A percentile compares a stretch with the other conserved stretches of the same genome.
Conservation (phyloP, 2,329 filamentous ascomycete genomes). For the Gaeumannomyces tritici region DNA sequence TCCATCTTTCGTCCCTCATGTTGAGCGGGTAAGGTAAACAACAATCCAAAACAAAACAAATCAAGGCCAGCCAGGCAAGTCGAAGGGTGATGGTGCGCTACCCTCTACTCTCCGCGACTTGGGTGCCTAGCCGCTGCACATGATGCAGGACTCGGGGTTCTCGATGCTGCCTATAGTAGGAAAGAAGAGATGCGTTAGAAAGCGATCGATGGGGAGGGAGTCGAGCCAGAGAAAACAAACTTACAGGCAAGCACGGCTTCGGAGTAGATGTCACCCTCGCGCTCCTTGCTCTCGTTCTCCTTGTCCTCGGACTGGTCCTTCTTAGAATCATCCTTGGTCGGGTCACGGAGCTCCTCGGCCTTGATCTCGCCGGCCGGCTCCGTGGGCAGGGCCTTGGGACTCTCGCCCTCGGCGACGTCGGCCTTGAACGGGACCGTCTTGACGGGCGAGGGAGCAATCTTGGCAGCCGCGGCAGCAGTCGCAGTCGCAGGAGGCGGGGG, state of each 20-base stretch:
- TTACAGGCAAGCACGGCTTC: slow-evolving; percentile 83
- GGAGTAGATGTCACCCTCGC: slow-evolving; percentile 90
- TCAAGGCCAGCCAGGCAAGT: background rate
- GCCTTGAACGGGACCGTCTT: slow-evolving; percentile 65
- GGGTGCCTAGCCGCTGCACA: slow-evolving; percentile 84
- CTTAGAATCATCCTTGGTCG: slow-evolving; percentile 34
- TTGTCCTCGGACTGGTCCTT: slow-evolving; percentile 64
- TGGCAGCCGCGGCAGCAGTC: slow-evolving; percentile 25
- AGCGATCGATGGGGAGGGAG: background rate
- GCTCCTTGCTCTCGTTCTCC: slow-evolving; percentile 59
- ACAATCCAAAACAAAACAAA: background rate
- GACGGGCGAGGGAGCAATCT: slow-evolving; percentile 45
- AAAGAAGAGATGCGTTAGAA: background rate
- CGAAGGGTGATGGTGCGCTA: background rate
- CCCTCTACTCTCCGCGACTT: background rate
- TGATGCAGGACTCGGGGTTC: slow-evolving; percentile 87
- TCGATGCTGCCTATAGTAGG: slow-evolving; percentile 69
- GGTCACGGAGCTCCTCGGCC: slow-evolving; percentile 54
- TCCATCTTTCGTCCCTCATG: background rate
- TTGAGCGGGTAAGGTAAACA: background rate
- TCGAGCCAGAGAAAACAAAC: slow-evolving; percentile 20
- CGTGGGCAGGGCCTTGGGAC: slow-evolving; percentile 66
- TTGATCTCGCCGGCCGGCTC: slow-evolving; percentile 54
- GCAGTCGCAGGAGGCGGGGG: slow-evolving; percentile 39
- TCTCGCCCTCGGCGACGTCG: slow-evolving; percentile 66